Conservation (phyloP, 2,329 filamentous ascomycete genomes). For the Fusarium sp. region DNA sequence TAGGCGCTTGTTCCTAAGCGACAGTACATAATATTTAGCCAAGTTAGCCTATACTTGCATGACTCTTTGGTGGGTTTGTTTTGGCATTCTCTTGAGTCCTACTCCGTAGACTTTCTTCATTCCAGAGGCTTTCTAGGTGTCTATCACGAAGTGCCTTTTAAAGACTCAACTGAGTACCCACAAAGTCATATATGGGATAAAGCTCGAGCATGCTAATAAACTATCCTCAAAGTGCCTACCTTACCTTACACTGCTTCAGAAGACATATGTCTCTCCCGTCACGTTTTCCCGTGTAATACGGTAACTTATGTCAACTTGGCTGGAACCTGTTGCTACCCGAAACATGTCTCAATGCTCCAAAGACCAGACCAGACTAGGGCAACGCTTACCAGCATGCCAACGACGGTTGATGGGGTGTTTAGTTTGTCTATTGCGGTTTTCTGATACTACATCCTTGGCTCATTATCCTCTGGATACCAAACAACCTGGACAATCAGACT, state of each 20-base stretch:
- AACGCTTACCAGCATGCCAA: neutral
- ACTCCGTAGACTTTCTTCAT: neutral
- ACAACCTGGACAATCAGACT: neutral
- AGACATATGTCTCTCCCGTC: neutral
- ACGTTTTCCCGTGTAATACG: neutral
- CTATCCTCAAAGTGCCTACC: neutral
- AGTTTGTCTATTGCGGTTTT: neutral
- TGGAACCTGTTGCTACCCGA: slow-evolving; percentile 19
- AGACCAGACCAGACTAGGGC: neutral
- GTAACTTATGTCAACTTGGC: neutral
- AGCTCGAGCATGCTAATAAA: neutral
- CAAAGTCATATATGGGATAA: neutral
- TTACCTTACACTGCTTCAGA: neutral
- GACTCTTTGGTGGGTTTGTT: neutral
- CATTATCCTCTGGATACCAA: neutral
- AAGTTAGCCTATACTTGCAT: neutral
- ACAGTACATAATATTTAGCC: neutral
- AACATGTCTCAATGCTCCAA: slow-evolving; percentile 17
- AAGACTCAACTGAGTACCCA: neutral
- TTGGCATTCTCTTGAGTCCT: neutral
- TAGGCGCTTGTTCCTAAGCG: neutral
- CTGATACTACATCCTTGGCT: neutral
- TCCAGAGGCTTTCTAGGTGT: neutral
- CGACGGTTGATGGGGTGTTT: neutral
- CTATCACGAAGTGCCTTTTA: neutral